Evolutionary conservation across 495 filamentous ascomycete genomes (phyloP).

Genomic region (Tetracladium marchalianum): DNA sequence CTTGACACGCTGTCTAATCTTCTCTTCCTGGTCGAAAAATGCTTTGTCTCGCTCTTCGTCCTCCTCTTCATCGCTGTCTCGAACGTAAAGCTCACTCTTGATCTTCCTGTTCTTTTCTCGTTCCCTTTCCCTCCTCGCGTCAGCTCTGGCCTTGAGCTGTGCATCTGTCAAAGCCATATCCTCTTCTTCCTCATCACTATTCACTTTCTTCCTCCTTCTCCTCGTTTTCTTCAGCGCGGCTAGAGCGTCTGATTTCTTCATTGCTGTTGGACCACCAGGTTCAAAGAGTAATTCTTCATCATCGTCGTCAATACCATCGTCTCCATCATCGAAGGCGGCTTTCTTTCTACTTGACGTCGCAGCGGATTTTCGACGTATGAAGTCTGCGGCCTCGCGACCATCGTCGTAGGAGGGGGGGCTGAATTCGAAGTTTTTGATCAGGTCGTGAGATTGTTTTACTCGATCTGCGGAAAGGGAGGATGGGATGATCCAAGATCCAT

Average conservation of each 20-base stretch:
- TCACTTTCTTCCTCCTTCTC: slow-evolving; percentile 26
- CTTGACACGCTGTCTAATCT: slow-evolving; percentile 23
- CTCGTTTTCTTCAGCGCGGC: slow-evolving; percentile 39
- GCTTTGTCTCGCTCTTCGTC: slow-evolving; percentile 52
- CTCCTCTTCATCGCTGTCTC: slow-evolving; percentile 71
- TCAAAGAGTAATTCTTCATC: slow-evolving; percentile 64
- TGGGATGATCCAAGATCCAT: slow-evolving; percentile 74
- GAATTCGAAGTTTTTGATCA: slow-evolving; percentile 63
- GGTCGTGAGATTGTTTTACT: slow-evolving; percentile 48
- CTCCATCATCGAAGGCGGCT: slow-evolving; percentile 53
- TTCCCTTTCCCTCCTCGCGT: slow-evolving; percentile 41
- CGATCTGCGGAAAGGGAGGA: slow-evolving; percentile 48
- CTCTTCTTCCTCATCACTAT: slow-evolving; percentile 34
- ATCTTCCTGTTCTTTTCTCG: slow-evolving; percentile 60
- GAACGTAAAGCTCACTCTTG: slow-evolving; percentile 75
- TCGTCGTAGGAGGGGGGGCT: slow-evolving; percentile 63
- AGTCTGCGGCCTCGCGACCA: slow-evolving; percentile 58
- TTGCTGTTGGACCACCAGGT: slow-evolving; percentile 50
- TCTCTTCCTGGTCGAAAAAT: slow-evolving; percentile 65
- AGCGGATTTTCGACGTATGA: slow-evolving; percentile 61
- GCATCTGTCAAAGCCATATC: slow-evolving; percentile 32
- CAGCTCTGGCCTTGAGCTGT: slow-evolving; percentile 26
- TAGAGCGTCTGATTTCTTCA: slow-evolving; percentile 34
- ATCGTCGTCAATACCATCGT: slow-evolving; percentile 36
- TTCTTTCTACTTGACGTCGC: slow-evolving; percentile 29